Base-by-base conservation (phyloP, 139 green algal species). In the Micromonas pusilla region DNA sequence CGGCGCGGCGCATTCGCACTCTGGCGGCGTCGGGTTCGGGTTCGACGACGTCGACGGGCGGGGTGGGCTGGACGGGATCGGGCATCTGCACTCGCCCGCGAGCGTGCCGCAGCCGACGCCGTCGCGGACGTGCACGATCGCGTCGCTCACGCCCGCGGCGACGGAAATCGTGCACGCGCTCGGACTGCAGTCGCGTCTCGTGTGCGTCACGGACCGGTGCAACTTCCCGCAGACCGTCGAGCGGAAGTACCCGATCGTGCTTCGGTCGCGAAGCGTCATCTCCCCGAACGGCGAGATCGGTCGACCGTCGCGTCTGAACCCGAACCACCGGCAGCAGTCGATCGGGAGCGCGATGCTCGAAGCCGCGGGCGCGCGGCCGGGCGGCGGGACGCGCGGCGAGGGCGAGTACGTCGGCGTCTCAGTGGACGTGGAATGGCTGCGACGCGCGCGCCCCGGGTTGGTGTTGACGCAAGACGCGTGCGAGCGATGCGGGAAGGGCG, bases 121-220 rank as follows among this genome's bases (percentile, higher is more conserved):
- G 64, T 25, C 38, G 70, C 23, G 13, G 3, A 38, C 67, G 9
- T 32, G 64, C 30, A 30, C 52, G 2, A 86, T 88, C n/a, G 85
- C 90, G 25, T 91, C 84, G 68, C 77, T 97, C 54, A 85, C 88
- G 38, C 88, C 90, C 0, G 84, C 85, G 3, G 88, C 85, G 9
- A 93, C 87, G 1, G 89, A 97, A 74, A 92, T 94, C 23, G 73
- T 95, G 25, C 88, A 88, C 67, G 87, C 88, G 0, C 82, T 97
- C 38, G 92, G 92, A 19, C 75, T 96, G 74, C 83, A 70, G 45
- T 72, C 80, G 31, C 82, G 92, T 32, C 80, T 96, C 63, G 75
- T 88, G 0, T 91, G 89, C 9, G 77, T 96, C 26, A 90, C 81
- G 0, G 84, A 92, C 54, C 66, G 83, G 5, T 96, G 90, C 68